Evolutionary conservation across 352 stramenopile species (phyloP).

Genomic region (Elongisporangium anandrum): DNA sequence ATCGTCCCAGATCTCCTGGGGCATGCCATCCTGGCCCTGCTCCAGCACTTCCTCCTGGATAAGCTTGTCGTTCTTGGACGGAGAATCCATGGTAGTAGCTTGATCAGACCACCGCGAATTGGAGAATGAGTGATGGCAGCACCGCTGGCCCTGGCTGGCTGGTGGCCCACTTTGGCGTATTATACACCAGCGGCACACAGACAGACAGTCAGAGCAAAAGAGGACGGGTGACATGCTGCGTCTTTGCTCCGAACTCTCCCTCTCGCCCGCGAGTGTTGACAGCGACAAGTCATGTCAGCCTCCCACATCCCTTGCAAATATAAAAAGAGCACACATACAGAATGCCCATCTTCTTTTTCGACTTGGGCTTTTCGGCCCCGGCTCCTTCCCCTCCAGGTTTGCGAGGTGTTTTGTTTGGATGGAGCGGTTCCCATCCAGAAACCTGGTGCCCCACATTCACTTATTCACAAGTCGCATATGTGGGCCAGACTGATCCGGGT

Average conservation of each 20-base stretch:
- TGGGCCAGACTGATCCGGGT: not conserved
- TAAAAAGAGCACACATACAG: not conserved
- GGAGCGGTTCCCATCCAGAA: not conserved
- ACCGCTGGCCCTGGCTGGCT: not conserved
- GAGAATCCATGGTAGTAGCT: conserved; percentile 9
- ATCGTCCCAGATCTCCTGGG: conserved; percentile 41
- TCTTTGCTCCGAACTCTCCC: not conserved
- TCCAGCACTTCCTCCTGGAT: conserved; percentile 11
- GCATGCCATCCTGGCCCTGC: conserved; percentile 18
- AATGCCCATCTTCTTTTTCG: not conserved
- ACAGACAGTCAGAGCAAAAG: not conserved
- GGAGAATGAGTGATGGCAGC: conserved; percentile 3
- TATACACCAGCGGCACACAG: not conserved
- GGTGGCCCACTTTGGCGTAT: not conserved
- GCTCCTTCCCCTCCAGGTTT: not conserved
- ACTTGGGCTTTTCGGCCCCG: not conserved
- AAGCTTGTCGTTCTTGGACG: conserved; percentile 21
- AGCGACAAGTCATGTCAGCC: not conserved
- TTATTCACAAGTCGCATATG: not conserved
- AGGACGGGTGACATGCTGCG: not conserved
- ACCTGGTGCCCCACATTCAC: not conserved
- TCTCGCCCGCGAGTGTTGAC: not conserved
- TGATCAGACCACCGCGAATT: conserved; percentile 1
- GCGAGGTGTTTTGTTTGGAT: not conserved
- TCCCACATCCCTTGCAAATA: not conserved